Evolutionary conservation across 208 protist genomes (phyloP), one percentile per base, ranked within the genome.

Genomic region (Leishmania arabica): DNA sequence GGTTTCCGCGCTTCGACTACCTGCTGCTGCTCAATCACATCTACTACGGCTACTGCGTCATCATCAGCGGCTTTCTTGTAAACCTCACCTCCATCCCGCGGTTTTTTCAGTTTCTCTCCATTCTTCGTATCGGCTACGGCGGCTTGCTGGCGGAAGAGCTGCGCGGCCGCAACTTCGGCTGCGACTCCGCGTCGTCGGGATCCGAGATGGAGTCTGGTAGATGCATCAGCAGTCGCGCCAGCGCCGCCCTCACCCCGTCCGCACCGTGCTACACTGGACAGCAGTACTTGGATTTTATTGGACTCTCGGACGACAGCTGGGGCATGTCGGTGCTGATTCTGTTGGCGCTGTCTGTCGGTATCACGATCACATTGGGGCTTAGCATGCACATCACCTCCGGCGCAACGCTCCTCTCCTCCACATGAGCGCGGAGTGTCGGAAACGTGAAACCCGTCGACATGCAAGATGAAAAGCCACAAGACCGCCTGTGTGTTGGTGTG

Each of bases 31-130:
- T 84, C 4, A 77, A 90, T 37, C 78, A 86, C 71, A 0, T 83
- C 47, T 90, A 91, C 75, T 89, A 91, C 78, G 86, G 71, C 56
- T 91, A 91, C 82, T 90, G 88, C 77, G 88, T 86, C 8, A 88
- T 91, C 62, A 78, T 89, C 70, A 86, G 84, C 68, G 88, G 88
- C 31, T 92, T 85, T 74, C 68, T 93, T 15, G 72, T 93, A n/a
- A 89, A 80, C 70, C 34, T 90, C n/a, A n/a, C 75, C 51, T 77
- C 60, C 8, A 64, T 91, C 24, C 90, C 90, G 6, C 15, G 58
- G 17, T 56, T 89, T 13, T 84, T 93, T 27, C 68, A 86, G 65
- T 42, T 77, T 31, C 70, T 91, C 40, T 91, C 90, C 31, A 13
- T 93, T 47, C 65, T 93, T 7, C 85, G 90, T 1, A 80, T 88